Evolutionary conservation across 2,329 filamentous ascomycete genomes (phyloP).

Genomic region (Ophiostoma piceae): DNA sequence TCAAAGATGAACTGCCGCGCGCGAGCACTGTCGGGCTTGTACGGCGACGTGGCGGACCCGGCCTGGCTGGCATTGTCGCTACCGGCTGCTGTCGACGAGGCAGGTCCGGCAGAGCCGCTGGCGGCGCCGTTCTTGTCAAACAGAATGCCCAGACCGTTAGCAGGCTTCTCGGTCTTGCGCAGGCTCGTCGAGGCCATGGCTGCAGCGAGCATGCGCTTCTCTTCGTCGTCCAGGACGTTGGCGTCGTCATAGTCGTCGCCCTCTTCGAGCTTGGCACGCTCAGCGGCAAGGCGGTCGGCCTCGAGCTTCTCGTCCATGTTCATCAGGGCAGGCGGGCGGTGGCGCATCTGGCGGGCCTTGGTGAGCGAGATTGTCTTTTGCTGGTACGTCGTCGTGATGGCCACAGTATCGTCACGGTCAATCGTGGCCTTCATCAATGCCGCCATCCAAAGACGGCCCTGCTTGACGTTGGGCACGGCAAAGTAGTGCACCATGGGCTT

Average conservation of each 20-base stretch:
- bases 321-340: constrained; percentile 85
- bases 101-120: not conserved
- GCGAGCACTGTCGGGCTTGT: constrained; percentile 34
- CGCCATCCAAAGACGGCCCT: constrained; percentile 95
- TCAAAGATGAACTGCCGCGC: constrained; percentile 34
- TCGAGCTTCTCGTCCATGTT: constrained; percentile 51
- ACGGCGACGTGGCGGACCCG: constrained; percentile 20
- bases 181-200: constrained; percentile 28
- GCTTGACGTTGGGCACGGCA: constrained; percentile 81
- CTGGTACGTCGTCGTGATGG: constrained; percentile 87
- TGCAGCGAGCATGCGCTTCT: constrained; percentile 27
- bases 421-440: constrained; percentile 98
- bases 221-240: constrained; percentile 26
- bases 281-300: constrained; percentile 18
- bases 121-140: constrained; percentile 36
- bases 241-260: constrained; percentile 26
- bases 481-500: constrained; percentile 98
- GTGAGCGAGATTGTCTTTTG: constrained; percentile 92
- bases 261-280: constrained; percentile 16
- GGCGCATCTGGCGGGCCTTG: constrained; percentile 81
- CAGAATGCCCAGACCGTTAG: constrained; percentile 36
- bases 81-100: not conserved
- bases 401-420: constrained; percentile 74
- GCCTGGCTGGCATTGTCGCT: not conserved
- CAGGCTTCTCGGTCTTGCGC: constrained; percentile 22